Conservation (phyloP, 2,329 filamentous ascomycete species). For the Venturia oleaginea region DNA sequence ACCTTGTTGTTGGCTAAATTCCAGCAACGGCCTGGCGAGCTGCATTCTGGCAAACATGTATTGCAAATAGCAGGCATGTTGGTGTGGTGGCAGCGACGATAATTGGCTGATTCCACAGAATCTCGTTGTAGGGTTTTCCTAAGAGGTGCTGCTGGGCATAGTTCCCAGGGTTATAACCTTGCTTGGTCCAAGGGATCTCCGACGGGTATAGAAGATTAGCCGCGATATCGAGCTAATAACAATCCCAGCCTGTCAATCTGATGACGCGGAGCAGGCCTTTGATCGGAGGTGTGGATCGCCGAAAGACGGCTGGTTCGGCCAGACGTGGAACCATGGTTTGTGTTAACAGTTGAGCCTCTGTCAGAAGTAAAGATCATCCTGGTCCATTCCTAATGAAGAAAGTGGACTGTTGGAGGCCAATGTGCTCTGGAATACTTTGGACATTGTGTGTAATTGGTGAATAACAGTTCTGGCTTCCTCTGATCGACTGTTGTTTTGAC, state of each 20-base stretch:
- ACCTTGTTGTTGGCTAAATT: neutral
- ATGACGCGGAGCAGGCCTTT: neutral
- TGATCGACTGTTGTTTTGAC: neutral
- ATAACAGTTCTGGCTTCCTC: no score
- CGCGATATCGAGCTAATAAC: neutral
- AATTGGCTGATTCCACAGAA: neutral
- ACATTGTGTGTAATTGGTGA: no score
- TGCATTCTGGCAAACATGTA: neutral
- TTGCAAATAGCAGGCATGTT: neutral
- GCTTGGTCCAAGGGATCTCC: neutral
- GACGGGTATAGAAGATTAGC: conserved; percentile 1
- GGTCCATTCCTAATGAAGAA: neutral
- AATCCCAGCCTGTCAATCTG: conserved; percentile 2
- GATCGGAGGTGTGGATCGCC: neutral
- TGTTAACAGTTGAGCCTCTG: conserved; percentile 3
- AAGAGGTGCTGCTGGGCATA: neutral
- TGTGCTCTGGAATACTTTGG: neutral
- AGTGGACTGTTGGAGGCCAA: neutral
- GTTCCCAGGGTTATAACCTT: neutral
- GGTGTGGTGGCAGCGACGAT: neutral
- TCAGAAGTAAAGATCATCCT: neutral
- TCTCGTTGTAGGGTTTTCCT: neutral
- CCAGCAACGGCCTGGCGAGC: neutral
- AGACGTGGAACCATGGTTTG: neutral
- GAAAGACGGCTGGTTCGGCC: neutral